Evolutionary conservation across 495 filamentous ascomycete species (phyloP).

Genomic region (Astrothelium subdiscretum): DNA sequence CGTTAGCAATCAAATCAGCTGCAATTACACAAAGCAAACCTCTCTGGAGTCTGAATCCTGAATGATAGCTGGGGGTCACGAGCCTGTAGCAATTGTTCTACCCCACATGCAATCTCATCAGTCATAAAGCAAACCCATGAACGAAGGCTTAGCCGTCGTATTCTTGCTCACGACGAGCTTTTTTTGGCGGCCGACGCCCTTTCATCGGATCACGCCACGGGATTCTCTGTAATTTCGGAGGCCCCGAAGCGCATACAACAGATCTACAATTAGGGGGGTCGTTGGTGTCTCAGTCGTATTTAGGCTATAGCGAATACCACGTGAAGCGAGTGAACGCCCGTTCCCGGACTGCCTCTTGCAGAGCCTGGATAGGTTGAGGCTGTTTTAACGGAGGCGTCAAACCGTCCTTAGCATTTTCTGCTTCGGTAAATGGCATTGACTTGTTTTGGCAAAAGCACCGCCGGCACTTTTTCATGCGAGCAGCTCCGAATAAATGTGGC

Average conservation of each 20-base stretch:
- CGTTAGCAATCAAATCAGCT: too few relatives aligned
- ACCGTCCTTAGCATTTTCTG: neutral
- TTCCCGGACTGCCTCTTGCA: neutral
- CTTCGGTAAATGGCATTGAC: neutral
- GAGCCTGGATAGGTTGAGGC: neutral
- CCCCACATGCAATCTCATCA: too few relatives aligned
- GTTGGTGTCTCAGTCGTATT: neutral
- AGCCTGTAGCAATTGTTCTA: too few relatives aligned
- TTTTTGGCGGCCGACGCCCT: too few relatives aligned
- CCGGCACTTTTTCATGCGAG: too few relatives aligned
- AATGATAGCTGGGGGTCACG: too few relatives aligned
- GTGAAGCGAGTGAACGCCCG: neutral
- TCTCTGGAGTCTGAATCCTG: too few relatives aligned
- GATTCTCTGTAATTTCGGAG: neutral
- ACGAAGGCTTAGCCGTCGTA: too few relatives aligned
- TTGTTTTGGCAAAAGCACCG: too few relatives aligned
- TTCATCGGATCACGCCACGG: neutral
- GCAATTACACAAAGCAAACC: too few relatives aligned
- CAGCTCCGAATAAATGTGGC: neutral
- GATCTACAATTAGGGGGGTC: neutral
- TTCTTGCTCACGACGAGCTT: too few relatives aligned
- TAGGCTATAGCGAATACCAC: neutral
- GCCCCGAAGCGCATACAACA: neutral
- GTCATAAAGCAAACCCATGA: too few relatives aligned
- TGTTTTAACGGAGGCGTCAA: neutral